Evolutionary conservation across 2,329 filamentous ascomycete genomes (phyloP), one percentile per base, ranked within the genome.

Genomic region (Lasiodiplodia sp.): DNA sequence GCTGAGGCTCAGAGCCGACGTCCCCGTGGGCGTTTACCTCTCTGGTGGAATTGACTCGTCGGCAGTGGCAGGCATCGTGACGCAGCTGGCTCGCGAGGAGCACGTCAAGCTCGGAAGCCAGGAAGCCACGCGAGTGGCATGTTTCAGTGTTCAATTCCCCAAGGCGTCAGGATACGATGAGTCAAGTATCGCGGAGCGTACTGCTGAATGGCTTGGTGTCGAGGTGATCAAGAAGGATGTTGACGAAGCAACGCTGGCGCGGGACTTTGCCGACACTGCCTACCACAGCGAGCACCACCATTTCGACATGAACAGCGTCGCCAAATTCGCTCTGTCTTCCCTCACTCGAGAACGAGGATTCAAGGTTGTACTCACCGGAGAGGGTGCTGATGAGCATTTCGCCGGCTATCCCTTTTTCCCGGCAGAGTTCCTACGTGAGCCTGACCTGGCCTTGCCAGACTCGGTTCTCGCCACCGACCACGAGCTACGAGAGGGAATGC

Each of bases 21-120:
- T 87, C 0, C 84, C 84, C 2, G 77, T 88, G 11, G 86, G 84
- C 3, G 77, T 88, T 65, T 87, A 86, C 68, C 76, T 88, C 0
- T 84, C 81, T 31, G 86, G 86, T 7, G 86, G 86, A 1, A 82
- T 88, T 63, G 86, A 88, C 72, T 87, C 84, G 0, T 87, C 85
- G 0, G 78, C 82, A 1, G 75, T 88, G 16, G 86, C 86, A 7
- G 86, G 86, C 5, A 86, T 88, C 69, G 82, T 83, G 3, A 81
- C 81, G 0, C 78, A 87, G 68, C 78, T 88, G 2, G 78, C 82
- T 25, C 76, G 79, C 38, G 76, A 84, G 60, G 73, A 84, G 66
- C 78, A 81, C 10, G 73, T 79, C 31, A 75, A 77, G 40, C 75
- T 85, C 18, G 83, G 85, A 16, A 83, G 78, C 49, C 76, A 80